Base-by-base conservation (phyloP, 345 rosid species). In the Hibiscus mutabilis region DNA sequence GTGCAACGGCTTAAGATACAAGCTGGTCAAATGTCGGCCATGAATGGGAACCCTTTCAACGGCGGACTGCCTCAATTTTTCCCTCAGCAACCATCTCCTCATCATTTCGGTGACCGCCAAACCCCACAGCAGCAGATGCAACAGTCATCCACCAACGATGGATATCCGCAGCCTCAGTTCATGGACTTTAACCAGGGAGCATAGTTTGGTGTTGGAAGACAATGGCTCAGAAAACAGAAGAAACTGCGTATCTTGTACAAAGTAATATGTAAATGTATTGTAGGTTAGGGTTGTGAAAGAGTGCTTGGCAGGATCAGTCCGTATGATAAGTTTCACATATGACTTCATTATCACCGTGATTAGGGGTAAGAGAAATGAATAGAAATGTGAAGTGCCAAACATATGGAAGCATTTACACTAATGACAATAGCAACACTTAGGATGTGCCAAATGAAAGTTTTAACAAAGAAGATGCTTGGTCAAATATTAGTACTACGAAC, bases 1-100 rank as follows among this genome's bases (percentile, higher is more conserved):
- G 96, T 94, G 70, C 90, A 89, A 74, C 86, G 98, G 79, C 97
- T 94, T 59, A 94, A 88, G 80, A 85, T 87, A 72, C 84, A 90
- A 14, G 87, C 97, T 0, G 84, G 90, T 31, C 91, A 89, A 79
- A 75, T 85, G 60, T 85, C 92, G 42, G 79, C 83, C 14, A 85
- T 76, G 44, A 87, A 86, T 52, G 89, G 93, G 44, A 86, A 81
- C 55, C 85, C 87, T 47, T 91, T 79, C 73, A 79, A 75, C 65
- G 77, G 83, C 33, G 71, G 72, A 46, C 75, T 78, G 24, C 77
- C 78, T 21, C 90, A 86, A 49, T 85, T 74, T 79, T 71, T 85
- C 2, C 24, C 84, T 55, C 85, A 78, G 74, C 96, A 85, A 73
- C 75, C 81, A 9, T 65, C 81, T 22, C 21, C 80, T 33, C 87